These are phyloP conservation scores for Neurospora discreta DNA, from an alignment of 495 filamentous ascomycete species.

Conservation along the genomic window DNA sequence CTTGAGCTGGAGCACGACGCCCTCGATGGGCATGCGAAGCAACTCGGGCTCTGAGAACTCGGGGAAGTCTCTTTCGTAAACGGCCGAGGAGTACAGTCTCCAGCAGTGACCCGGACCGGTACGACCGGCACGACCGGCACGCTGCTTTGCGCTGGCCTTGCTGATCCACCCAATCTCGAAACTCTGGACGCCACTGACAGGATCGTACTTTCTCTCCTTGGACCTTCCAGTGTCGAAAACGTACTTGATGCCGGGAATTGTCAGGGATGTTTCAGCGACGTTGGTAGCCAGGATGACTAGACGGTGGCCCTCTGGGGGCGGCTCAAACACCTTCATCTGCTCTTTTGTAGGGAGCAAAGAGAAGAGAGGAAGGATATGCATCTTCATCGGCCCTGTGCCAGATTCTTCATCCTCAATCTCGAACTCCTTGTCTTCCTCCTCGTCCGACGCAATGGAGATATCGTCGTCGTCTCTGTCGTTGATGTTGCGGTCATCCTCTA, in stretches of 20 bases:
- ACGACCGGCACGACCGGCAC: constrained; percentile 88
- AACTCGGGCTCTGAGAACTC: constrained; percentile 86
- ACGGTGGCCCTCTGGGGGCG: constrained; percentile 70
- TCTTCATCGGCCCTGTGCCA: constrained; percentile 44
- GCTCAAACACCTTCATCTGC: constrained; percentile 87
- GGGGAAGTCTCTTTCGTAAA: constrained; percentile 84
- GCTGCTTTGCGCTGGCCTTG: constrained; percentile 89
- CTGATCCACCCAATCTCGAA: constrained; percentile 95
- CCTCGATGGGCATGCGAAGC: constrained; percentile 82
- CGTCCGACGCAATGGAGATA: constrained; percentile 36
- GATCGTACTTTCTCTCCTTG: constrained; percentile 84
- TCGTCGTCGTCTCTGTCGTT: constrained; percentile 37
- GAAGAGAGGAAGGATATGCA: constrained; percentile 85
- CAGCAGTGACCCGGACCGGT: constrained; percentile 96
- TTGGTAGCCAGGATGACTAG: constrained; percentile 92
- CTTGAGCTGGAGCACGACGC: constrained; percentile 88
- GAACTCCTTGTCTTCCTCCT: constrained; percentile 48
- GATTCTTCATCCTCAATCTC: constrained; percentile 50
- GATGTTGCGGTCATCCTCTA: constrained; percentile 32
- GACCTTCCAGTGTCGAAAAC: constrained; percentile 88
- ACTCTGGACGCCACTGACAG: constrained; percentile 78
- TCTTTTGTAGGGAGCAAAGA: constrained; percentile 90
- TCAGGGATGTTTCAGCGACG: constrained; percentile 92
- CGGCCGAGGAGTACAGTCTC: constrained; percentile 81
- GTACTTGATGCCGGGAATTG: constrained; percentile 90